Conservation (phyloP, 2,329 filamentous ascomycete genomes). For the Pseudopithomyces chartarum region DNA sequence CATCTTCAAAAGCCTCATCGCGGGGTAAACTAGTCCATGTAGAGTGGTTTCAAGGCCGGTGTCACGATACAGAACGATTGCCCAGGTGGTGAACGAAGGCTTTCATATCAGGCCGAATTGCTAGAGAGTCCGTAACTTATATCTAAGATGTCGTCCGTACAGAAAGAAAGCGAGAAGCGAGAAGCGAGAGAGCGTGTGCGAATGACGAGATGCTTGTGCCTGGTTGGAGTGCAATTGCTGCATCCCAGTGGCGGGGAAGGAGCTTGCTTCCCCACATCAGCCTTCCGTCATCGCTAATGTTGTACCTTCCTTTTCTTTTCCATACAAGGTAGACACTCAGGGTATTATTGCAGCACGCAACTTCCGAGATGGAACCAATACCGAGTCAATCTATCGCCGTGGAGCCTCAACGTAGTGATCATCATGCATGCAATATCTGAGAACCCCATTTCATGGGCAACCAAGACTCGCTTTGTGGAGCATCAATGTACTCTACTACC, state of each 20-base stretch:
- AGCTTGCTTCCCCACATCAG: neutral
- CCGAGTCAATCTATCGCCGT: neutral
- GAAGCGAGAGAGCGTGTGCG: no score
- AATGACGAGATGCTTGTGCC: no score
- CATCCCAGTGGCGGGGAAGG: neutral
- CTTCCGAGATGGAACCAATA: slow-evolving; percentile 3
- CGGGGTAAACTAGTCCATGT: slow-evolving; percentile 1
- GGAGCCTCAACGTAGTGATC: slow-evolving; percentile 4
- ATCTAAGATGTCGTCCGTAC: neutral
- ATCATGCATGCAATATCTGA: slow-evolving; percentile 4
- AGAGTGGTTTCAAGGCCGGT: neutral
- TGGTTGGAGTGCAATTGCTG: no score
- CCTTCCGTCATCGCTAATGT: neutral
- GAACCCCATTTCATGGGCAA: neutral
- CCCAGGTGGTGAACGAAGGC: no score
- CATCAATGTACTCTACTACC: neutral
- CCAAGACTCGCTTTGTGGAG: neutral
- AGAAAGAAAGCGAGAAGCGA: no score
- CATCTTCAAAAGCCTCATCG: neutral
- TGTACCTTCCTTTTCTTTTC: neutral
- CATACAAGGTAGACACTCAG: no score
- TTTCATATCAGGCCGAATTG: no score
- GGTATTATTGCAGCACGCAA: neutral
- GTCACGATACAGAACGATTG: neutral
- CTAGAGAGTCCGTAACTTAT: neutral